Evolutionary conservation across 2,329 filamentous ascomycete species (phyloP), one percentile per base, ranked within the genome.

Genomic region (Pseudomassariella vexata): DNA sequence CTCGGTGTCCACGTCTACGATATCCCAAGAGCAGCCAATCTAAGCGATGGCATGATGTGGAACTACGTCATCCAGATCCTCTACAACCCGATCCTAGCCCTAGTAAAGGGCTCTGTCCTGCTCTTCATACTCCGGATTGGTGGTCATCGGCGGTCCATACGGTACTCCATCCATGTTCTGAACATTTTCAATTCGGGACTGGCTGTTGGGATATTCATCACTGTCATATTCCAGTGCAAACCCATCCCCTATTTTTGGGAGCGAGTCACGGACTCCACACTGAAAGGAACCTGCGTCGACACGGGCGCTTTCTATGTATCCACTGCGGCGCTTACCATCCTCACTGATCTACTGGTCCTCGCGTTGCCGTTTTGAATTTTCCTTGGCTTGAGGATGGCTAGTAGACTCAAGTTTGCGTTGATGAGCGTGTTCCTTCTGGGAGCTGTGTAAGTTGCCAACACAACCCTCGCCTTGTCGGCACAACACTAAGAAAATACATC

Each of bases 51-150:
- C 8, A 8, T 26, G 9, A 11, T 26, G 9, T 60, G 50, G 50
- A 55, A 53, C 37, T 64, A 55, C 24, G 36, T 60, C n/a, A 56
- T 55, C 17, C 56, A 64, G 20, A 41, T 63, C n/a, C 47, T 62
- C 9, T 67, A 68, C 48, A 67, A 65, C 31, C 63, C 63, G 0
- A 59, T 67, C 28, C 48, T 68, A 3, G 59, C 62, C 4, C 48
- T 68, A 3, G 55, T 66, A 36, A 68, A 67, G 41, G 52, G 55
- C 5, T 66, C 64, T 0, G 51, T 66, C 9, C 52, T 68, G 6
- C 32, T 66, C n/a, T 65, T 66, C 39, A 52, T 66, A 12, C 50
- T 63, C 10, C 60, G 62, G 2, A 52, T 67, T 0, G 52, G 55
- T 23, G 43, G 56, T 21, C 44, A 59, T 24, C 59, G 56, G 32